phyloP scores from a whole-genome alignment of 2,329 filamentous ascomycete species.

The Fusarium denticulatum region DNA sequence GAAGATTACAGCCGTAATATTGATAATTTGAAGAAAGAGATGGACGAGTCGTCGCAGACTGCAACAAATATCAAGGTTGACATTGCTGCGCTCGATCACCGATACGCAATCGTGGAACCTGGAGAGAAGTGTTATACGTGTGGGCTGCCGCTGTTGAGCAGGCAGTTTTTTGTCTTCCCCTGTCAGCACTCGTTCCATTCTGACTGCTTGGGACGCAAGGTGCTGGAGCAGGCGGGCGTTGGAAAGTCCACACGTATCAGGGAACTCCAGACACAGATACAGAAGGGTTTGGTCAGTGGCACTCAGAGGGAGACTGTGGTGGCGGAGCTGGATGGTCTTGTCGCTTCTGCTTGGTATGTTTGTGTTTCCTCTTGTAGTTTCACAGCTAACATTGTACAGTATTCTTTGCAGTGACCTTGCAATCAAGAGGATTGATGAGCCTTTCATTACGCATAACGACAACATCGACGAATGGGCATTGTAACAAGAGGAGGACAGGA shows the following conservation, averaged over 20 bases:
- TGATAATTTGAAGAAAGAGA: conserved; percentile 86
- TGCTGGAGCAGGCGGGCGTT: conserved; percentile 82
- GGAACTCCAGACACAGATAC: conserved; percentile 86
- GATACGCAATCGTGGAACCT: conserved; percentile 96
- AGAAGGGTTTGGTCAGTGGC: conserved; percentile 76
- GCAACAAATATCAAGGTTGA: conserved; percentile 91
- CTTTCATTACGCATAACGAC: conserved; percentile 81
- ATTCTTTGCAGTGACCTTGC: conserved; percentile 95
- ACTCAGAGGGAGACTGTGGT: conserved; percentile 83
- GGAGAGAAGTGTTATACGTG: conserved; percentile 95
- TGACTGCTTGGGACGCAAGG: conserved; percentile 87
- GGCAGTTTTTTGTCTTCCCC: conserved; percentile 98
- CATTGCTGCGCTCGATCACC: conserved; percentile 83
- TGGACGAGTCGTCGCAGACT: conserved; percentile 92
- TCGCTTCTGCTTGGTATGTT: conserved; percentile 86
- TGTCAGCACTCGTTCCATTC: conserved; percentile 98
- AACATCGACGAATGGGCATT: conserved; percentile 83
- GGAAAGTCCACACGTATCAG: conserved; percentile 82
- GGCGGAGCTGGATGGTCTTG: conserved; percentile 88
- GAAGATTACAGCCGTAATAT: conserved; percentile 95
- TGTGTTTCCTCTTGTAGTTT: not conserved
- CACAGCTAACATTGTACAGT: conserved; percentile 57
- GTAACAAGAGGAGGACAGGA: conserved; percentile 48
- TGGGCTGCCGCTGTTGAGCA: conserved; percentile 82
- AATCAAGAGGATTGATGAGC: conserved; percentile 93